Evolutionary conservation across 441 rosid species (phyloP), one percentile per base, ranked within the genome.

Genomic region (Raphanus hybrid): DNA sequence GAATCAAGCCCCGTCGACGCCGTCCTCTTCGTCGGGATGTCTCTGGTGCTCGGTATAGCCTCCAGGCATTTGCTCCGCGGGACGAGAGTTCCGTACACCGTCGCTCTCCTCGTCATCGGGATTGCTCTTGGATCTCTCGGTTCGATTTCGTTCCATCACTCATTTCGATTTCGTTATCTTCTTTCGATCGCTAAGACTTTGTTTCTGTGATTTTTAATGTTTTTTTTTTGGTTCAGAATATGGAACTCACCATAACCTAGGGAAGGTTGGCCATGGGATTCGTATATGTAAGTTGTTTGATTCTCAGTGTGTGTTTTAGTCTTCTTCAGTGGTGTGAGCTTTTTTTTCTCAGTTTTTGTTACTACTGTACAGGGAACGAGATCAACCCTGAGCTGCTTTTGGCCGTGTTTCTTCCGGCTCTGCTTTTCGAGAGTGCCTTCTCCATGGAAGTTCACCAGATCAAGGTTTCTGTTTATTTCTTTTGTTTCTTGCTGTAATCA

Each of bases 321-420:
- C 34, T 50, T 78, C 67, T 78, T 73, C 14, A 10, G 27, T 76
- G 5, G 16, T 39, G 16, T 39, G 59, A 41, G 23, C 14, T 55
- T 29, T 23, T 91, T 86, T 29, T 67, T 23, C 5, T 50, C 16
- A n/a, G 11, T 26, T 59, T 10, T 18, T 23, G 26, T 23, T 23
- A 23, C 23, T 20, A 20, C 15, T 67, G 5, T 85, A 76, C 82
- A 95, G 99, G 99, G 98, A 86, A 96, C 23, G 69, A 16, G 0
- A 95, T 95, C 55, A 85, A 95, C 79, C 98, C 98, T 10, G 87
- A 91, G 54, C 97, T 93, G 76, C 84, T 95, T 23, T 78, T 95
- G 81, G 98, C 98, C 58, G 94, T 95, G 68, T 95, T 95, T 76
- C 97, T 95, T 83, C 99, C 99, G 10, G 97, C 99, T 43, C 94